Evolutionary conservation across 306 rosid genomes (phyloP), one percentile per base, ranked within the genome.

Genomic region (Canavalia gladiata): DNA sequence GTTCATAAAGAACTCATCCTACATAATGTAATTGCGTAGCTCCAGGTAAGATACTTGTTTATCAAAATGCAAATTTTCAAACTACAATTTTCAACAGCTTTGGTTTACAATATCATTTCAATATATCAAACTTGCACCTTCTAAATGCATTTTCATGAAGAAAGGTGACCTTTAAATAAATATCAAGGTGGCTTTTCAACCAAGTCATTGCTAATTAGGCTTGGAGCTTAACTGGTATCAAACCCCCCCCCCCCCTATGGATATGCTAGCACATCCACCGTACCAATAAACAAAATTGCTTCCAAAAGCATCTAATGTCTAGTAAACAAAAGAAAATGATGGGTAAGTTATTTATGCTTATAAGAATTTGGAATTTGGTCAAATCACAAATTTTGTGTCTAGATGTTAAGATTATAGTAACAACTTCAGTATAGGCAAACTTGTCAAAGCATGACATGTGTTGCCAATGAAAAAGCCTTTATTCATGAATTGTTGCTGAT

Each of bases 71-170:
- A 18, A 18, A 18, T 51, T 47, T 60, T 28, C 57, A 39, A 18
- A 62, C 4, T 5, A 47, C 13, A n/a, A 58, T 41, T 34, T 42
- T 54, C 66, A 78, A 2, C 30, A 5, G 8, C 13, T 47, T 49
- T 59, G 41, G 29, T 52, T 52, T 6, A 34, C 69, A 74, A 64
- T 31, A 43, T 34, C 39, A 13, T 1, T 25, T 43, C 8, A 46
- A 35, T 18, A 45, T 55, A 60, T 60, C 70, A 72, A 62, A 81
- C 33, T 62, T 69, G 50, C 60, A 58, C 58, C 47, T n/a, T 60
- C 8, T 72, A 18, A 49, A 46, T 29, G 71, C 59, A 42, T 57
- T 66, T 28, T 68, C 72, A 67, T 13, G 68, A 60, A 74, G 39
- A 73, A 41, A 70, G 49, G 35, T n/a, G 41, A 37, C 41, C 41